Evolutionary conservation across 2,329 filamentous ascomycete species (phyloP).

Genomic region (Ilyonectria sp.): DNA sequence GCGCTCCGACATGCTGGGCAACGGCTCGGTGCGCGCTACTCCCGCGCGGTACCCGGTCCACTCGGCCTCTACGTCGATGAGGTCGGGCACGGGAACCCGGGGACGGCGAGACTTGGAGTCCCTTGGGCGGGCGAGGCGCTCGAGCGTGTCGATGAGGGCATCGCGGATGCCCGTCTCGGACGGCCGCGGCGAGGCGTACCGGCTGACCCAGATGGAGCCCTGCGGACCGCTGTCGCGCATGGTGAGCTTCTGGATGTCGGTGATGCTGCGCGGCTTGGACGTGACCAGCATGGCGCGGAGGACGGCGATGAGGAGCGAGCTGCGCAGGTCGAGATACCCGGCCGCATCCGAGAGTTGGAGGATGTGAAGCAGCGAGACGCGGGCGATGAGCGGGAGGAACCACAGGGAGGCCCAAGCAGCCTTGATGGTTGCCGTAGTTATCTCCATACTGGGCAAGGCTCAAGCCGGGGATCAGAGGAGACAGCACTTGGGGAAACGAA

Average conservation of each 20-base stretch:
- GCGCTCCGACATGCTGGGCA: conserved; percentile 72
- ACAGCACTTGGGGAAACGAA: neutral
- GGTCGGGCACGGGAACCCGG: conserved; percentile 61
- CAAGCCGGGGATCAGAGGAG: neutral
- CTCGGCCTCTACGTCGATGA: conserved; percentile 76
- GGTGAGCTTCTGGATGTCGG: conserved; percentile 74
- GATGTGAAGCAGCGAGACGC: conserved; percentile 73
- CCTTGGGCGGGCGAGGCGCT: conserved; percentile 41
- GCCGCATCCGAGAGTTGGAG: conserved; percentile 79
- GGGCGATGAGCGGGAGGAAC: conserved; percentile 73
- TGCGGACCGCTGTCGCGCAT: conserved; percentile 78
- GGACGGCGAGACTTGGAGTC: conserved; percentile 13
- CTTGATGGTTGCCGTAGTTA: conserved; percentile 35
- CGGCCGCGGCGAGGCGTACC: conserved; percentile 74
- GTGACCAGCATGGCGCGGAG: conserved; percentile 75
- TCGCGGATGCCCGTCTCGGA: conserved; percentile 70
- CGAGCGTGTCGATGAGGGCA: conserved; percentile 70
- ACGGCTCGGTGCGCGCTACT: conserved; percentile 63
- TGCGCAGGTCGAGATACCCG: conserved; percentile 84
- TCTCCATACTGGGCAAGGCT: conserved; percentile 3
- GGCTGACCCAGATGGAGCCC: conserved; percentile 86
- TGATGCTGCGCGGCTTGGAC: conserved; percentile 65
- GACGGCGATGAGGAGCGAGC: conserved; percentile 79
- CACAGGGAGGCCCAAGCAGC: conserved; percentile 59
- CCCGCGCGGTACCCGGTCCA: conserved; percentile 80